Evolutionary conservation across 495 filamentous ascomycete genomes (phyloP), one percentile per base, ranked within the genome.

Genomic region (Filosporella fistucella): DNA sequence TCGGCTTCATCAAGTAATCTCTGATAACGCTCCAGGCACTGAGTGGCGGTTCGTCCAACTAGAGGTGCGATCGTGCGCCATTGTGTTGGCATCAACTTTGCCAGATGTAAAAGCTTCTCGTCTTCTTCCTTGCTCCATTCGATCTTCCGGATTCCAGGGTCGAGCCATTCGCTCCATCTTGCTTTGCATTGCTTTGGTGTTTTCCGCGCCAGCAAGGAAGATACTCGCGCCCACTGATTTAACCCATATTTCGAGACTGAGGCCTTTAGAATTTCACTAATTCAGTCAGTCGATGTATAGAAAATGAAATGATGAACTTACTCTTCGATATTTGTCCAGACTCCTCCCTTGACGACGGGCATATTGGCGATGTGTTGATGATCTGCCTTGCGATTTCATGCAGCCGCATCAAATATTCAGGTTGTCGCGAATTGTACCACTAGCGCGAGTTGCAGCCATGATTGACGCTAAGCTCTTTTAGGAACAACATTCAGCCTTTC

Each of bases 91-190:
- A 97, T 96, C 75, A 98, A 72, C 75, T 97, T 97, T 34, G 93
- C 94, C 54, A 97, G 71, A 63, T 96, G 91, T 57, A 98, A 68
- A 41, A 98, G 74, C 72, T 93, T 97, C 72, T 97, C 94, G 65
- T 97, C 94, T 69, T 98, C 93, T 72, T 98, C 94, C 63, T 90
- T 84, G 51, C 89, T 95, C 94, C 94, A 98, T 64, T 98, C 93
- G 59, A 94, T 90, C 72, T 97, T 97, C 49, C 90, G 86, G 68
- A 97, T 97, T 54, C 86, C 88, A 3, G 93, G 93, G 58, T 97
- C 93, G 52, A 98, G 80, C 91, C 93, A 98, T 78, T 98, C 94
- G 51, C 84, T 76, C 93, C 93, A 98, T 66, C 93, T 81, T 36
- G 93, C 94, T 70, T 97, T 97, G 78, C 93, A 97, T 70, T 97